These are phyloP conservation scores for Claviceps sp. DNA, from an alignment of 2,329 filamentous ascomycete species.

Conservation along the genomic window DNA sequence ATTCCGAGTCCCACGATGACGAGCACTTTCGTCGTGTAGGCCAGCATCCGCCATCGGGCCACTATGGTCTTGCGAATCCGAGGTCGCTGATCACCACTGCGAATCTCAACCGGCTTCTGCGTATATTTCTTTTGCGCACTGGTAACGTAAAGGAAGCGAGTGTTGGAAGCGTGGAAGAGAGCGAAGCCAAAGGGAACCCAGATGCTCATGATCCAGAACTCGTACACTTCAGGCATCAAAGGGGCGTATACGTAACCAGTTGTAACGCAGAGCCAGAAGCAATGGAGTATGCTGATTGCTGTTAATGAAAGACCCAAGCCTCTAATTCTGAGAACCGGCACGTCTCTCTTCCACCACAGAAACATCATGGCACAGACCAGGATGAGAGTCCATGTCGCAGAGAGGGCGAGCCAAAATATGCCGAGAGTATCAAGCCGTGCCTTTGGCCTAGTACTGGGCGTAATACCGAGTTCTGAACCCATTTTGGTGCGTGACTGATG, in stretches of 20 bases:
- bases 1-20: constrained; percentile 39
- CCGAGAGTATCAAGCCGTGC: constrained; percentile 23
- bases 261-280: constrained; percentile 29
- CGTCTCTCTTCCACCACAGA: constrained; percentile 25
- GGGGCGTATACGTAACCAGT: constrained; percentile 25
- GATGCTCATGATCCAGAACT: constrained; percentile 56
- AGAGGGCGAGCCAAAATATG: constrained; percentile 27
- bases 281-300: constrained; percentile 26
- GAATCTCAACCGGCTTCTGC: constrained; percentile 5
- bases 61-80: constrained; percentile 16
- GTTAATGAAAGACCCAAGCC: constrained; percentile 27
- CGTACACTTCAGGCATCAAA: constrained; percentile 34
- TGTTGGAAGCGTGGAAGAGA: constrained; percentile 51
- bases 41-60: constrained; percentile 25
- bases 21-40: constrained; percentile 36
- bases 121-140: constrained; percentile 35
- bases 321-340: constrained; percentile 26
- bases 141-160: constrained; percentile 45
- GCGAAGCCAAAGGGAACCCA: constrained; percentile 52
- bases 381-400: constrained; percentile 24
- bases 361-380: constrained; percentile 26
- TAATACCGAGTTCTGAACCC: constrained; percentile 21
- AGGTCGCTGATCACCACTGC: constrained; percentile 5
- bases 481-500: constrained; percentile 6
- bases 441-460: constrained; percentile 17